Conservation (phyloP, 495 filamentous ascomycete genomes). For the Penicillium arizonense region DNA sequence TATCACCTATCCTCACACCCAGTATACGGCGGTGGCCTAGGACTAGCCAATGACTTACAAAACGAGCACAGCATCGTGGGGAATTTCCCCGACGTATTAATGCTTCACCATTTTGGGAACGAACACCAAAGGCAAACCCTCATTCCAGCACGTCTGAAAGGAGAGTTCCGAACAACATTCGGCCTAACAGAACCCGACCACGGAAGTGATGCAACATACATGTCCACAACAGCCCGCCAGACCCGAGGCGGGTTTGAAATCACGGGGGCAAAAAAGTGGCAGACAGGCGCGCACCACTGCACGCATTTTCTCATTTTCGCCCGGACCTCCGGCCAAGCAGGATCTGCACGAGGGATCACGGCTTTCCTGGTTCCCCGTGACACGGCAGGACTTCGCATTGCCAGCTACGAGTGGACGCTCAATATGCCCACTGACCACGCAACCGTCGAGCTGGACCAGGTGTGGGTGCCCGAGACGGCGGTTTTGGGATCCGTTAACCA, state of each 20-base stretch:
- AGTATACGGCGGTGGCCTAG: slow-evolving; percentile 43
- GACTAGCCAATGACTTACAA: slow-evolving; percentile 61
- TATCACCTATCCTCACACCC: slow-evolving; percentile 54
- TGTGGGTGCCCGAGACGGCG: slow-evolving; percentile 47
- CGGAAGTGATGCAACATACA: slow-evolving; percentile 58
- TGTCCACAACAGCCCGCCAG: slow-evolving; percentile 47
- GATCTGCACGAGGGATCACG: slow-evolving; percentile 51
- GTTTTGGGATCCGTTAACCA: slow-evolving; percentile 46
- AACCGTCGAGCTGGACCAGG: slow-evolving; percentile 47
- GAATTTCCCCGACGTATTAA: slow-evolving; percentile 58
- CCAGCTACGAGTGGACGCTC: slow-evolving; percentile 58
- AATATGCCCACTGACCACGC: slow-evolving; percentile 65
- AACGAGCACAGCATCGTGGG: slow-evolving; percentile 59
- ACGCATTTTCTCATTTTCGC: slow-evolving; percentile 61
- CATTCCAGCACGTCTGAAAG: slow-evolving; percentile 47
- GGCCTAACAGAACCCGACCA: slow-evolving; percentile 61
- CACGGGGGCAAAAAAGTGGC: slow-evolving; percentile 59
- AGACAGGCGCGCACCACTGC: slow-evolving; percentile 56
- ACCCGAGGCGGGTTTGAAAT: slow-evolving; percentile 47
- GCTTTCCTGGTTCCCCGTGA: slow-evolving; percentile 54
- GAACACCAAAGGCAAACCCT: slow-evolving; percentile 47
- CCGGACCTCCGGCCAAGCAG: slow-evolving; percentile 45
- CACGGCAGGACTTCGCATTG: slow-evolving; percentile 44
- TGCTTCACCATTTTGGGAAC: slow-evolving; percentile 55
- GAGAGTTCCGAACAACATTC: slow-evolving; percentile 52